These are phyloP conservation scores for Penicillium sp. DNA, from an alignment of 2,329 filamentous ascomycete genomes.

Conservation along the genomic window DNA sequence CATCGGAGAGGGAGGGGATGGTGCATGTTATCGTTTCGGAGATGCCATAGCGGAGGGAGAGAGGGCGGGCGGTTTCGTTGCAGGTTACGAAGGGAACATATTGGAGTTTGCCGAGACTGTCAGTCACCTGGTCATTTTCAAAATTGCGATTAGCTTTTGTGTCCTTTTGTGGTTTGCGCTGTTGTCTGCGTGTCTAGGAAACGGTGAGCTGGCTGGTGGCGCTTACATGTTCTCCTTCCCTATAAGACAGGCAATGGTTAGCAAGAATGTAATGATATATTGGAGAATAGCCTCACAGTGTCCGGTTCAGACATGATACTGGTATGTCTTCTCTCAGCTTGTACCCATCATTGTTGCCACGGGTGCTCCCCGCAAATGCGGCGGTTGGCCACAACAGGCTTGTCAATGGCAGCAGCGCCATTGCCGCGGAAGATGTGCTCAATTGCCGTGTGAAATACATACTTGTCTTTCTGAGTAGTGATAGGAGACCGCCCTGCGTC, in stretches of 20 bases:
- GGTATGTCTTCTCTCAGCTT: conserved; percentile 62
- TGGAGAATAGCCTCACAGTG: conserved; percentile 57
- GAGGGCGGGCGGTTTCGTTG: conserved; percentile 78
- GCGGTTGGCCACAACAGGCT: conserved; percentile 22
- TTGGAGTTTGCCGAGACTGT: conserved; percentile 76
- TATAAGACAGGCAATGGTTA: conserved; percentile 9
- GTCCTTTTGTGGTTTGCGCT: neutral
- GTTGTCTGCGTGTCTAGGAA: conserved; percentile 10
- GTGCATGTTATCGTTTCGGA: conserved; percentile 60
- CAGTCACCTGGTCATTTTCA: conserved; percentile 58
- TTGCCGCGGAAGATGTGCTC: conserved; percentile 5
- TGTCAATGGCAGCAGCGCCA: conserved; percentile 17
- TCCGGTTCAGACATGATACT: conserved; percentile 72
- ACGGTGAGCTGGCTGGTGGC: neutral
- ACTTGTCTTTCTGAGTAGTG: conserved; percentile 1
- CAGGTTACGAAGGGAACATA: conserved; percentile 90
- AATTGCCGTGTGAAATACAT: conserved; percentile 12
- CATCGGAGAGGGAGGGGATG: conserved; percentile 52
- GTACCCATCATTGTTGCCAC: conserved; percentile 34
- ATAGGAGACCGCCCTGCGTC: conserved; percentile 11
- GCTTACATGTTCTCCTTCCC: conserved; percentile 29
- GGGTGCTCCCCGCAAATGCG: conserved; percentile 25
- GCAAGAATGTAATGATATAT: neutral
- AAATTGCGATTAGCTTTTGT: conserved; percentile 5
- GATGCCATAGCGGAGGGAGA: conserved; percentile 83